These are phyloP conservation scores for Nemania diffusa DNA, from an alignment of 2,329 filamentous ascomycete species.

Conservation along the genomic window DNA sequence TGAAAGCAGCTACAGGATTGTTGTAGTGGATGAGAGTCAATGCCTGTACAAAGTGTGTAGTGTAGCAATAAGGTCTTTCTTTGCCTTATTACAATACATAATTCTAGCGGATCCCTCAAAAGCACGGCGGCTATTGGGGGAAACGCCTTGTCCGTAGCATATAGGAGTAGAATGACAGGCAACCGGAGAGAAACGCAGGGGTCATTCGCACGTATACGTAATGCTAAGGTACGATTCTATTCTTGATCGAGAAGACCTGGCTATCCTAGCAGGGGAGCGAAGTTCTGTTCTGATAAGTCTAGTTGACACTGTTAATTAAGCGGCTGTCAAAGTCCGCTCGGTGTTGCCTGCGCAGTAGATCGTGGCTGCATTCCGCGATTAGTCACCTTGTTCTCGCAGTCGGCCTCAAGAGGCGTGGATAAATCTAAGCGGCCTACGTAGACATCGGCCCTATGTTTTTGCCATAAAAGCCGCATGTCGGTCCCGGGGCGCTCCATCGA, in stretches of 20 bases:
- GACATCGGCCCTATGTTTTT: not conserved
- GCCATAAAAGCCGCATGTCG: not conserved
- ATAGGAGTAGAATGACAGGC: too few relatives aligned
- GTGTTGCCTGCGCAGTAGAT: not conserved
- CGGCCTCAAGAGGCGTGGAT: not conserved
- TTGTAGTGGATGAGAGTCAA: too few relatives aligned
- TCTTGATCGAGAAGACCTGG: not conserved
- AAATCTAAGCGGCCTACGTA: not conserved
- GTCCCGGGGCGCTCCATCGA: not conserved
- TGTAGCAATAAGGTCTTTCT: too few relatives aligned
- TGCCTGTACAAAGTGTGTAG: too few relatives aligned
- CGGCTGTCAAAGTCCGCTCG: not conserved
- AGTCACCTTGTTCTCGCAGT: not conserved
- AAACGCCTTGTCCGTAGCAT: too few relatives aligned
- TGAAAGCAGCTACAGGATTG: too few relatives aligned
- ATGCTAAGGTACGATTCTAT: not conserved
- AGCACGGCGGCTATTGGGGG: too few relatives aligned
- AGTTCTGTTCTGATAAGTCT: not conserved
- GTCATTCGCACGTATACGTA: not conserved
- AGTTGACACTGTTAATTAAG: not conserved
- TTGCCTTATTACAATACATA: too few relatives aligned
- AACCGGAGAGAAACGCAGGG: too few relatives aligned
- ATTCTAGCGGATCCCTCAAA: too few relatives aligned
- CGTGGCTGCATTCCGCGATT: not conserved
- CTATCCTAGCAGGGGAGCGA: not conserved